Evolutionary conservation across 164 flowering plant species (phyloP).

Genomic region (Magnolia sinica): DNA sequence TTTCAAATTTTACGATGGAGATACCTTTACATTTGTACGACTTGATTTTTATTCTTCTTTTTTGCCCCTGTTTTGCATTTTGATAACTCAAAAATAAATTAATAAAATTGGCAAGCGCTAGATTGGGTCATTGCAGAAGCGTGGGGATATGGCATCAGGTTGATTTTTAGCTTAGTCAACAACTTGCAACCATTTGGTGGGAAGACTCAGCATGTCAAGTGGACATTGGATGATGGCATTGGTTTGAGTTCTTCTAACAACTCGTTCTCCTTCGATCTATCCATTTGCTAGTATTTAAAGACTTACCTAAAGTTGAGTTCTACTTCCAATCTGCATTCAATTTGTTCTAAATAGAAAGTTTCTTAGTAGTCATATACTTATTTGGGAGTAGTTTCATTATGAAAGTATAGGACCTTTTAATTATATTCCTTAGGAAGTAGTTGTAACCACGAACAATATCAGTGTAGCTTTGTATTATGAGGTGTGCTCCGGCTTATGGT

Average conservation of each 20-base stretch:
- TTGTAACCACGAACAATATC: too few species aligned
- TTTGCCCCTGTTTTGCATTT: neutral
- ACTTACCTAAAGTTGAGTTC: conserved; percentile 59
- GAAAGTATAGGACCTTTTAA: too few species aligned
- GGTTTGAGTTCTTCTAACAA: conserved; percentile 86
- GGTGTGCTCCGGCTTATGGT: too few species aligned
- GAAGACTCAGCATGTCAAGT: conserved; percentile 86
- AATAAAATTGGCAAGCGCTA: conserved; percentile 49
- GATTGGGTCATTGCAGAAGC: conserved; percentile 92
- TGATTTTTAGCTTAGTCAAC: conserved; percentile 81
- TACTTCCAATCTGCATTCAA: neutral
- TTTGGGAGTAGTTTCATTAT: too few species aligned
- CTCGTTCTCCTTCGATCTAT: conserved; percentile 89
- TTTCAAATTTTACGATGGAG: too few species aligned
- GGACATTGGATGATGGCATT: conserved; percentile 90
- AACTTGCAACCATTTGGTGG: conserved; percentile 95
- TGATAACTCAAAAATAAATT: neutral
- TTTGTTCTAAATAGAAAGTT: too few species aligned
- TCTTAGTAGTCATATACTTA: too few species aligned
- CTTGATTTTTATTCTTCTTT: neutral
- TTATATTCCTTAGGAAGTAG: too few species aligned
- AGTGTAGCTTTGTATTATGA: too few species aligned
- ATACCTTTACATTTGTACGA: neutral
- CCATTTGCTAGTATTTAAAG: conserved; percentile 76
- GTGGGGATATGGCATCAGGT: conserved; percentile 53